Base-by-base conservation (phyloP, 495 filamentous ascomycete genomes). In the Podospora pseudoanserina region DNA sequence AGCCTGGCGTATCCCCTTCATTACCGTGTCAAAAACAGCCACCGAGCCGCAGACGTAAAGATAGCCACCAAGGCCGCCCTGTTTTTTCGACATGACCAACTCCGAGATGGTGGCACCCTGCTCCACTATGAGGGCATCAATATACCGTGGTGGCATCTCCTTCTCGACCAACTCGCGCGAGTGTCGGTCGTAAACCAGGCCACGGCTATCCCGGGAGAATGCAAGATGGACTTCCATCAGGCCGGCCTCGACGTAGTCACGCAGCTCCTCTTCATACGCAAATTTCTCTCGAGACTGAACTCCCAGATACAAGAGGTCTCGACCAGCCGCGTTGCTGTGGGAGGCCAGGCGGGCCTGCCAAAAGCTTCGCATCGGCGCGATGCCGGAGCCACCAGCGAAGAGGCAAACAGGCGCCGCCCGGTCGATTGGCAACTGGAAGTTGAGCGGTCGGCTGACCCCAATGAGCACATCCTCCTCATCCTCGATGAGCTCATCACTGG, bases 1-100 rank as follows among this genome's bases (percentile, higher is more conserved):
- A 11, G 82, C 82, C 68, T 80, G 79, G 54, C 78, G 78, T 63
- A 83, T 79, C 28, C 82, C 83, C n/a, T 76, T 80, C 77, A 85
- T 81, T 54, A 84, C 82, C 13, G 83, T 83, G 68, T 85, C 82
- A 57, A 84, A 85, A 9, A 85, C 79, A 0, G 81, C 79, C n/a
- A 84, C 80, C 0, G 82, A 84, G 16, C 83, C 82, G 66, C 82
- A 85, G 30, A 85, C 79, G 63, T 84, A 85, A 34, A 85, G 76
- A 55, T 84, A 83, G 5, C 82, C 82, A 34, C 82, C 82, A 9
- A 82, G 75, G 5, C 83, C 83, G 32, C 83, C 82, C 49, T 83
- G 81, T 63, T 81, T 83, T 73, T 82, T 85, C 4, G 79, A 81
- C 82, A 85, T 84, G 67, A 84, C 80, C 18, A 85, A 77, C 70